These are phyloP conservation scores for Verticillium dahliae DNA, from an alignment of 2,329 filamentous ascomycete species.

Conservation along the genomic window DNA sequence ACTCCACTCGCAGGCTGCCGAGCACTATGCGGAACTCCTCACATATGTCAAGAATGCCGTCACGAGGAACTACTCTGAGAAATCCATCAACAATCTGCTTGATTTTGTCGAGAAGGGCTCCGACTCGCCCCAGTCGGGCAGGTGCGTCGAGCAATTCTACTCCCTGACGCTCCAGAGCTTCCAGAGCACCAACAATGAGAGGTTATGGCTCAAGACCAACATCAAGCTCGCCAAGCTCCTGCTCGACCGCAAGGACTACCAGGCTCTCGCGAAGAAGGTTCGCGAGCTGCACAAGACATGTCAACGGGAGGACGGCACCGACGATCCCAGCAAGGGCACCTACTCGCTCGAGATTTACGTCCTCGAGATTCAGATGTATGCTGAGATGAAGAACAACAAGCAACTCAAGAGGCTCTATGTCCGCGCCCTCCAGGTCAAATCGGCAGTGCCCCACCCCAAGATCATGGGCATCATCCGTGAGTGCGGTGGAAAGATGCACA, in stretches of 20 bases:
- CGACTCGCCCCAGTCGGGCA: constrained; percentile 58
- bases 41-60: constrained; percentile 97
- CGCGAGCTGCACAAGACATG: constrained; percentile 85
- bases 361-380: constrained; percentile 97
- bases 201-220: constrained; percentile 95
- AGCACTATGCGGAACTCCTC: constrained; percentile 90
- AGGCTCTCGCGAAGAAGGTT: constrained; percentile 72
- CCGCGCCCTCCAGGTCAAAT: constrained; percentile 82
- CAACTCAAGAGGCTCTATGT: constrained; percentile 90
- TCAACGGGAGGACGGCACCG: constrained; percentile 76
- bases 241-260: constrained; percentile 86
- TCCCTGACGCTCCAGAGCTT: constrained; percentile 89
- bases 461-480: constrained; percentile 99
- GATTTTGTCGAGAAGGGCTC: constrained; percentile 94
- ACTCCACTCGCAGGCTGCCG: constrained; percentile 57
- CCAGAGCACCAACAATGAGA: constrained; percentile 95
- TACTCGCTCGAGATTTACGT: constrained; percentile 95
- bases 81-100: constrained; percentile 98
- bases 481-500: constrained; percentile 99
- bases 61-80: constrained; percentile 96
- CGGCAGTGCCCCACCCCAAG: constrained; percentile 96
- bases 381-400: constrained; percentile 95
- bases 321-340: constrained; percentile 92
- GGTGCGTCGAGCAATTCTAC: constrained; percentile 93
- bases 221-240: constrained; percentile 92